Evolutionary conservation across 257 asterid species (phyloP).

Genomic region (Gentiana macrophylla): DNA sequence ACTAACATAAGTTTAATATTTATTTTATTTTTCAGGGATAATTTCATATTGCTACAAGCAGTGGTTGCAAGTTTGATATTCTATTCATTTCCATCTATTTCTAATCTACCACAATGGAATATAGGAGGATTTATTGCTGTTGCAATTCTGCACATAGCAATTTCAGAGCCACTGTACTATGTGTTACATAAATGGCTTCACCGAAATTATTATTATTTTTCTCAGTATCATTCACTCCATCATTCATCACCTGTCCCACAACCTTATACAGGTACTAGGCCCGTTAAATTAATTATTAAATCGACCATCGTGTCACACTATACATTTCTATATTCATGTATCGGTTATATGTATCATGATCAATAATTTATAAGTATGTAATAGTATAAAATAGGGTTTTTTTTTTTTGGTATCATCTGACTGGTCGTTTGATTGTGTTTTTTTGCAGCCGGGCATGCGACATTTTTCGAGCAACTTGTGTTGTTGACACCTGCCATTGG

Average conservation of each 20-base stretch:
- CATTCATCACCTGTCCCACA: constrained; percentile 80
- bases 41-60: constrained; percentile 70
- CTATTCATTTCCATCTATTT: constrained; percentile 28
- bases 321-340: too few relatives aligned
- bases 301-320: too few relatives aligned
- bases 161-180: constrained; percentile 80
- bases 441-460: constrained; percentile 68
- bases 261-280: constrained; percentile 51
- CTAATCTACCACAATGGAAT: constrained; percentile 42
- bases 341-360: too few relatives aligned
- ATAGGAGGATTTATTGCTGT: constrained; percentile 39
- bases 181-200: constrained; percentile 58
- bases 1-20: background rate
- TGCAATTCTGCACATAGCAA: constrained; percentile 34
- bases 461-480: constrained; percentile 60
- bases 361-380: too few relatives aligned
- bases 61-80: constrained; percentile 34
- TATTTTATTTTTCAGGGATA: constrained; percentile 46
- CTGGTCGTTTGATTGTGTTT: background rate
- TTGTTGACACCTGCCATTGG: constrained; percentile 50
- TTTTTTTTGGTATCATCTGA: too few relatives aligned
- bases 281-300: background rate
- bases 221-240: constrained; percentile 59
- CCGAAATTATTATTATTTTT: constrained; percentile 43
- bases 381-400: too few relatives aligned